Evolutionary conservation across 345 rosid genomes (phyloP).

Genomic region (Arabis alpina): DNA sequence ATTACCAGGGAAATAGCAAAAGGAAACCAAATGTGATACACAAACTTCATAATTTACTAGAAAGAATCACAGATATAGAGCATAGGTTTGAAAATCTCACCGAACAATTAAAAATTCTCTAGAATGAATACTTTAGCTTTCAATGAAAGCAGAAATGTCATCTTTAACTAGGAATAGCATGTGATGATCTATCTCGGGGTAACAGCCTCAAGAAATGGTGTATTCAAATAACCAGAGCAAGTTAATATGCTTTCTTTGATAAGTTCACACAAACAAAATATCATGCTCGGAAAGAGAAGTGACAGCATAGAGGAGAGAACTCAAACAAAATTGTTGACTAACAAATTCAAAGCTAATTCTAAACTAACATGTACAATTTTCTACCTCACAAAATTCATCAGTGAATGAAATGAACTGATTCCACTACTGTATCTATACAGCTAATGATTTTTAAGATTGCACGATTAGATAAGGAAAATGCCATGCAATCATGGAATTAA

Average conservation of each 20-base stretch:
- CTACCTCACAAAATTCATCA: background rate
- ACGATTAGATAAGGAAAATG: background rate
- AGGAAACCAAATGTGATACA: background rate
- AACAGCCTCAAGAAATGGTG: background rate
- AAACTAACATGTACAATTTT: background rate
- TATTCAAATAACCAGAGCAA: background rate
- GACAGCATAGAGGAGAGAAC: background rate
- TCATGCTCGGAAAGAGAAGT: background rate
- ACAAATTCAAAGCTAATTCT: background rate
- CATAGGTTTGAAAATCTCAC: background rate
- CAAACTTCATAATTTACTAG: background rate
- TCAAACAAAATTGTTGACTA: background rate
- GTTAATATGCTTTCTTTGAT: background rate
- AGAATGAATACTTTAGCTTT: background rate
- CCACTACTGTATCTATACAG: background rate
- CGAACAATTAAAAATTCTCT: background rate
- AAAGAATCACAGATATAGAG: constrained; percentile 9
- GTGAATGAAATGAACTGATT: background rate
- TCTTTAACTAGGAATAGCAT: constrained; percentile 1
- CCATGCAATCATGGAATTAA: background rate
- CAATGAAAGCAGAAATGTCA: background rate
- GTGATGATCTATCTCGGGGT: background rate
- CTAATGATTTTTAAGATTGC: background rate
- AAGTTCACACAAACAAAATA: background rate
- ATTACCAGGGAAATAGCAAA: background rate